Conservation (phyloP, 2,329 filamentous ascomycete genomes). For the Arthroderma sp. region DNA sequence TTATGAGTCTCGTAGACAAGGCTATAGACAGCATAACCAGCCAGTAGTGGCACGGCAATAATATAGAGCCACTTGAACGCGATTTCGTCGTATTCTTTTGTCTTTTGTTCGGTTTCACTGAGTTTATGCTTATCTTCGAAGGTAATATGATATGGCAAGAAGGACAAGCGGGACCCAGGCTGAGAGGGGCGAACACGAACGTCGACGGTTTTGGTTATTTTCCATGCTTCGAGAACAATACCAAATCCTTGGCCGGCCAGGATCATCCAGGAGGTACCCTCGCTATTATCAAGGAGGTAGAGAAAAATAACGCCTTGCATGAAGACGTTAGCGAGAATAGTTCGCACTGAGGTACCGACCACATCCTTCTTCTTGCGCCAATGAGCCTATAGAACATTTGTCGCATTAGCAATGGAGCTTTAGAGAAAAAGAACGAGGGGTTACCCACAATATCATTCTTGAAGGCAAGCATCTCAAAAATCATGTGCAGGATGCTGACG, state of each 20-base stretch:
- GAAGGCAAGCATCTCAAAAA: constrained; percentile 93
- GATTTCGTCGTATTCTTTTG: constrained; percentile 94
- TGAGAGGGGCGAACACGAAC: constrained; percentile 61
- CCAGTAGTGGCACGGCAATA: constrained; percentile 71
- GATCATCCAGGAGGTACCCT: constrained; percentile 99
- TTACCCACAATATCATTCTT: constrained; percentile 70
- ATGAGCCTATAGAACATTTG: constrained; percentile 43
- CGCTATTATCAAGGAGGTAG: constrained; percentile 92
- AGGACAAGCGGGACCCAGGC: constrained; percentile 55
- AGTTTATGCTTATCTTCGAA: constrained; percentile 98
- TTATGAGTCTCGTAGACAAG: constrained; percentile 90
- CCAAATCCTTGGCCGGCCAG: constrained; percentile 82
- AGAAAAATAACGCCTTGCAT: constrained; percentile 96
- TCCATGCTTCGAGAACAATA: constrained; percentile 71
- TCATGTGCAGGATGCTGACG: constrained; percentile 78
- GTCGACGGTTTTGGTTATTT: constrained; percentile 89
- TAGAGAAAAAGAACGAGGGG: not conserved
- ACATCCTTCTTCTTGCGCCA: constrained; percentile 99
- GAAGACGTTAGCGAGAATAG: constrained; percentile 91
- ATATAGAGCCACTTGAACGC: constrained; percentile 97
- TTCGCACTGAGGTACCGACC: constrained; percentile 87
- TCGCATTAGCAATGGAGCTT: not conserved
- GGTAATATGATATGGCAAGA: constrained; percentile 64
- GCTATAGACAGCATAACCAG: constrained; percentile 83
- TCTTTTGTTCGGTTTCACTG: constrained; percentile 90